Evolutionary conservation across 73 alveolate species (phyloP).

Genomic region (Diophrys sp.): DNA sequence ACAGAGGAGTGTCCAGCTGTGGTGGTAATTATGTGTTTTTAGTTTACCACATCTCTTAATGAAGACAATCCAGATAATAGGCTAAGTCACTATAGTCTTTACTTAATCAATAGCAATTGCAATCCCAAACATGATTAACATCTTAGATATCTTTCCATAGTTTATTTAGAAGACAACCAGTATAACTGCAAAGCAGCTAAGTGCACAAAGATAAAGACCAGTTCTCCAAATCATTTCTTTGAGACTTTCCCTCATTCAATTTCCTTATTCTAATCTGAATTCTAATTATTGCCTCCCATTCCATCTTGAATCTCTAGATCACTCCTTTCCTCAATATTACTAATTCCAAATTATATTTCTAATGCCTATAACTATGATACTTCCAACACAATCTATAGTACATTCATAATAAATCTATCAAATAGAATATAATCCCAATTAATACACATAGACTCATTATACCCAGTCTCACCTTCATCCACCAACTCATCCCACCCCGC

Average conservation of each 20-base stretch:
- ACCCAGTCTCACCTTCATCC: slow-evolving; percentile 39
- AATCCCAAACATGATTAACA: too few species aligned
- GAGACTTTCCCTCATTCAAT: slow-evolving; percentile 52
- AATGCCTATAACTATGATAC: slow-evolving; percentile 43
- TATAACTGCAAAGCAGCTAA: slow-evolving; percentile 13
- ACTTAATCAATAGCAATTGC: too few species aligned
- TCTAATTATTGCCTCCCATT: slow-evolving; percentile 27
- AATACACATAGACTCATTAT: slow-evolving; percentile 29
- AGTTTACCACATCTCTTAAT: too few species aligned
- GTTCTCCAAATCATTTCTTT: slow-evolving; percentile 61
- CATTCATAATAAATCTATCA: slow-evolving; percentile 36
- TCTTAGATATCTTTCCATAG: slow-evolving; percentile 45
- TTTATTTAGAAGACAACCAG: slow-evolving; percentile 26
- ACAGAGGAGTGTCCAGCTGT: too few species aligned
- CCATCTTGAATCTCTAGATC: slow-evolving; percentile 45
- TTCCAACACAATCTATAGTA: slow-evolving; percentile 57
- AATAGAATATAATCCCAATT: slow-evolving; percentile 18
- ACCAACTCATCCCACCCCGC: slow-evolving; percentile 43
- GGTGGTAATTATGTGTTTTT: too few species aligned
- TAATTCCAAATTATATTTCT: slow-evolving; percentile 40
- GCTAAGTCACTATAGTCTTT: too few species aligned
- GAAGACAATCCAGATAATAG: too few species aligned
- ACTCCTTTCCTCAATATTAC: slow-evolving; percentile 35
- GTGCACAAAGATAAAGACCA: slow-evolving; percentile 12
- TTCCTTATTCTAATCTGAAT: slow-evolving; percentile 49